Evolutionary conservation across 352 stramenopile genomes (phyloP).

Genomic region (Albugo laibachii): DNA sequence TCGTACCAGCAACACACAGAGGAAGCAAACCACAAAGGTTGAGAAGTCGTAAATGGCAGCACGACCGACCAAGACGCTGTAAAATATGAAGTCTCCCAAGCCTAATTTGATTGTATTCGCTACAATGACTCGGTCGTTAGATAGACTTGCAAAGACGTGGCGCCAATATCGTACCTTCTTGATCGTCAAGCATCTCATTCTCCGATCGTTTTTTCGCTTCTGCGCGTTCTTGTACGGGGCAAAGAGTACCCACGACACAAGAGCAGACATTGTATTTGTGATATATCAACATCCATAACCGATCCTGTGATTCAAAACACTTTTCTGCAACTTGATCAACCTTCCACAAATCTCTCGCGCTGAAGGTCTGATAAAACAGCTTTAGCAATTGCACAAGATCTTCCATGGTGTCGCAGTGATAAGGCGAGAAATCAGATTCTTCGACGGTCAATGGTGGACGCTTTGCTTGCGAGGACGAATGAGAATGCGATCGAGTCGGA

Average conservation of each 20-base stretch:
- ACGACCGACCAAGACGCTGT: constrained; percentile 92
- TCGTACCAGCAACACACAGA: constrained; percentile 85
- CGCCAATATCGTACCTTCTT: constrained; percentile 8
- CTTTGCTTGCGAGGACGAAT: constrained; percentile 7
- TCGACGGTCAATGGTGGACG: not conserved
- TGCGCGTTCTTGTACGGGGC: constrained; percentile 39
- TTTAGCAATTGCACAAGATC: constrained; percentile 35
- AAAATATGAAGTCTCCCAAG: constrained; percentile 98
- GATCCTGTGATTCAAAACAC: constrained; percentile 57
- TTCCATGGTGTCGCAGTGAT: constrained; percentile 63
- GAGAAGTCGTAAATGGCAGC: constrained; percentile 92
- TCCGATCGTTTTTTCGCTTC: constrained; percentile 22
- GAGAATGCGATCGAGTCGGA: constrained; percentile 5
- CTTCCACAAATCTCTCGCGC: constrained; percentile 64
- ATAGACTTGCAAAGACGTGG: not conserved
- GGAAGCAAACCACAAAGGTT: constrained; percentile 84
- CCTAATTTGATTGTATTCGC: constrained; percentile 87
- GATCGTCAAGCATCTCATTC: constrained; percentile 31
- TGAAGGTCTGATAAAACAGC: constrained; percentile 61
- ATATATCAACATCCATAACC: constrained; percentile 65
- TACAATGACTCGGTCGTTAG: not conserved
- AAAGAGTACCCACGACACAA: constrained; percentile 60
- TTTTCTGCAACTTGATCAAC: constrained; percentile 56
- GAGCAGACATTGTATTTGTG: constrained; percentile 76
- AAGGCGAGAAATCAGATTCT: constrained; percentile 31